Evolutionary conservation across 2,329 filamentous ascomycete species (phyloP).

Genomic region (Bisporella sp.): DNA sequence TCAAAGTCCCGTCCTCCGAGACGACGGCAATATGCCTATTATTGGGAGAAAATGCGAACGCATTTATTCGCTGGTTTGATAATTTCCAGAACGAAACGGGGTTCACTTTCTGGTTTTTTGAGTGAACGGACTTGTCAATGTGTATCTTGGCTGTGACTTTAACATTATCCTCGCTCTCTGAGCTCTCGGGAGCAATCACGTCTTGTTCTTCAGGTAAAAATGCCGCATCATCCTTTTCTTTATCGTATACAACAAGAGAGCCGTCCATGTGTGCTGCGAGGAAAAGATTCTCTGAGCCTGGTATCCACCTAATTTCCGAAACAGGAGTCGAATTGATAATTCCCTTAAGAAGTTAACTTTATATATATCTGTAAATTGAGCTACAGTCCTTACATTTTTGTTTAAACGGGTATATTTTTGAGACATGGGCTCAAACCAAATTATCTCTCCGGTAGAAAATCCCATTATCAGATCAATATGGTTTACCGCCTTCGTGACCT

Average conservation of each 20-base stretch:
- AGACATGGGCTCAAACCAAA: slow-evolving; percentile 97
- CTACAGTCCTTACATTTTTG: slow-evolving; percentile 63
- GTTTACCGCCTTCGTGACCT: slow-evolving; percentile 66
- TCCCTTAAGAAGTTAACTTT: slow-evolving; percentile 47
- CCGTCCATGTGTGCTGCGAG: slow-evolving; percentile 90
- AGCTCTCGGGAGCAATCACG: slow-evolving; percentile 22
- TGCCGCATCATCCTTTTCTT: slow-evolving; percentile 84
- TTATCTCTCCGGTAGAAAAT: slow-evolving; percentile 92
- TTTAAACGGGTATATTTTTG: slow-evolving; percentile 94
- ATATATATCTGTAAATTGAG: background rate
- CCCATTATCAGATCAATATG: slow-evolving; percentile 93
- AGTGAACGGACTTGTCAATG: slow-evolving; percentile 86
- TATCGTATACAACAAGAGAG: slow-evolving; percentile 88
- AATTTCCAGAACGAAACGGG: slow-evolving; percentile 90
- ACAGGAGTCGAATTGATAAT: slow-evolving; percentile 82
- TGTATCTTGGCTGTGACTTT: slow-evolving; percentile 46
- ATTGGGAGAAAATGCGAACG: slow-evolving; percentile 88
- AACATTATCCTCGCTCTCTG: slow-evolving; percentile 22
- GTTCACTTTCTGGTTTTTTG: slow-evolving; percentile 87
- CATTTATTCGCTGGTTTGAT: slow-evolving; percentile 84
- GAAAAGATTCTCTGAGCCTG: slow-evolving; percentile 88
- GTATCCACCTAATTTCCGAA: slow-evolving; percentile 86
- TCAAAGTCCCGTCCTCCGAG: slow-evolving; percentile 82
- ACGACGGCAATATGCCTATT: slow-evolving; percentile 81
- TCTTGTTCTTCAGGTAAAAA: slow-evolving; percentile 64